phyloP scores from a whole-genome alignment of 208 protist genomes.

The Leishmania tarentolae region DNA sequence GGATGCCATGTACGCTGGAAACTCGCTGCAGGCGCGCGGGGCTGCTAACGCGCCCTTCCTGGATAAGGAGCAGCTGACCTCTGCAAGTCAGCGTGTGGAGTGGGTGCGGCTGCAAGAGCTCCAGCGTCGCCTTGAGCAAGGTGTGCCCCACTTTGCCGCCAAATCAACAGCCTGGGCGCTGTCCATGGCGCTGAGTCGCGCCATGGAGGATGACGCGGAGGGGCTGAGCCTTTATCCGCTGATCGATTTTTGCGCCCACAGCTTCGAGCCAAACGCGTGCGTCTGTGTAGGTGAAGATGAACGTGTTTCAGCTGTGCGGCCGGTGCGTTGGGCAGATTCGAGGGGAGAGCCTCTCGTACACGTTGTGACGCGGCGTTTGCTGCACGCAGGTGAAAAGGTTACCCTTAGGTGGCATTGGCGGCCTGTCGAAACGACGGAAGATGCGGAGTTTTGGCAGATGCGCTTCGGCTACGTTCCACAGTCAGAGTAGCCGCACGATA shows the following conservation, averaged over 20 bases:
- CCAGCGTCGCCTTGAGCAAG: slow-evolving; percentile 74
- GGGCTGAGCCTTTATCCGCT: slow-evolving; percentile 69
- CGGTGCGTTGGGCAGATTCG: slow-evolving; percentile 30
- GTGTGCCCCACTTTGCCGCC: slow-evolving; percentile 80
- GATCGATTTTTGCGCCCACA: slow-evolving; percentile 85
- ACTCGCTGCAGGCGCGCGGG: slow-evolving; percentile 60
- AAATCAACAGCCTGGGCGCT: slow-evolving; percentile 76
- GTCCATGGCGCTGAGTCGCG: slow-evolving; percentile 77
- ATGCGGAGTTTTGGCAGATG: slow-evolving; percentile 81
- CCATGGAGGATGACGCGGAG: slow-evolving; percentile 56
- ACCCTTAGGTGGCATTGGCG: slow-evolving; percentile 62
- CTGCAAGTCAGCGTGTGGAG: slow-evolving; percentile 56
- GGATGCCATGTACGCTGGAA: slow-evolving; percentile 77
- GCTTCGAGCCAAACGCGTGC: slow-evolving; percentile 55
- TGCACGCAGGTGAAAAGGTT: slow-evolving; percentile 54
- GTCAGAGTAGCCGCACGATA: slow-evolving; percentile 1
- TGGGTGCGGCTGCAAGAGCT: slow-evolving; percentile 63
- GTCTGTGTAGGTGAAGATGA: slow-evolving; percentile 20
- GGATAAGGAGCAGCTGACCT: slow-evolving; percentile 38
- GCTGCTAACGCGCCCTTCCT: slow-evolving; percentile 82
- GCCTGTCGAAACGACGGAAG: slow-evolving; percentile 41
- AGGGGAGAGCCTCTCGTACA: slow-evolving; percentile 58
- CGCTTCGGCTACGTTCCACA: slow-evolving; percentile 75
- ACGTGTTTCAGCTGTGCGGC: background rate
- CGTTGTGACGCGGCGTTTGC: slow-evolving; percentile 43